phyloP scores from a whole-genome alignment of 192 early-diverging fungal genomes.

The Kickxella alabastrina region DNA sequence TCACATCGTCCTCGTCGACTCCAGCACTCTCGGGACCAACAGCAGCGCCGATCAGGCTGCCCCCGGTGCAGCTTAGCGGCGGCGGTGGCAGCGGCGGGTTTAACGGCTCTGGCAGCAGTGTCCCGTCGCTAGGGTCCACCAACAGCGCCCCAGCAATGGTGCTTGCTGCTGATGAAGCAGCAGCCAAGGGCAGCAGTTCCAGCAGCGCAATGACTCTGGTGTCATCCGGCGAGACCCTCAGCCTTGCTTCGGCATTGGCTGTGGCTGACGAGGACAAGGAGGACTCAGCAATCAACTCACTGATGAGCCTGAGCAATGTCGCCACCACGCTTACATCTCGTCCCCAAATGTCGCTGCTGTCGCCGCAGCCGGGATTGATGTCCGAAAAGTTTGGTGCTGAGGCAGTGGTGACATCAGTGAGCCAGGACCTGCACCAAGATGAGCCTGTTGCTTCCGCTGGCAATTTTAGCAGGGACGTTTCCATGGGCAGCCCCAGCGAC shows the following conservation, averaged over 20 bases:
- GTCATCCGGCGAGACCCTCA: constrained; percentile 3
- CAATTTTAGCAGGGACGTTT: constrained; percentile 1
- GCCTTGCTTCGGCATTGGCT: constrained; percentile 27
- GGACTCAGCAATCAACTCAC: constrained; percentile 48
- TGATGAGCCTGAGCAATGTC: constrained; percentile 50
- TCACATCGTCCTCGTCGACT: constrained; percentile 11
- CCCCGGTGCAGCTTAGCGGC: constrained; percentile 43
- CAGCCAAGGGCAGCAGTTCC: not conserved
- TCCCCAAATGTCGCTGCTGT: constrained; percentile 14
- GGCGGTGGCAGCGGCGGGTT: constrained; percentile 11
- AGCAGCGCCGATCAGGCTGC: constrained; percentile 42
- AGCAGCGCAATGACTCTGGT: not conserved
- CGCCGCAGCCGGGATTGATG: constrained; percentile 14
- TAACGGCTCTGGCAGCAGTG: constrained; percentile 8
- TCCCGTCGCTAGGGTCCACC: constrained; percentile 9
- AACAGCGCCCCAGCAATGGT: not conserved
- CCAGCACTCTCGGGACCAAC: constrained; percentile 37
- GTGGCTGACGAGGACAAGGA: constrained; percentile 45
- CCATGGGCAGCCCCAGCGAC: constrained; percentile 3
- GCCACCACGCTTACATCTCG: constrained; percentile 42
- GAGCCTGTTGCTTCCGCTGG: not conserved
- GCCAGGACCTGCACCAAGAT: not conserved
- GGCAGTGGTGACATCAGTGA: not conserved
- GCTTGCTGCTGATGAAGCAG: constrained; percentile 3
- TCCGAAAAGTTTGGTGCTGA: constrained; percentile 17